Conservation (phyloP, 73 alveolate species). For the Breviolum minutum region DNA sequence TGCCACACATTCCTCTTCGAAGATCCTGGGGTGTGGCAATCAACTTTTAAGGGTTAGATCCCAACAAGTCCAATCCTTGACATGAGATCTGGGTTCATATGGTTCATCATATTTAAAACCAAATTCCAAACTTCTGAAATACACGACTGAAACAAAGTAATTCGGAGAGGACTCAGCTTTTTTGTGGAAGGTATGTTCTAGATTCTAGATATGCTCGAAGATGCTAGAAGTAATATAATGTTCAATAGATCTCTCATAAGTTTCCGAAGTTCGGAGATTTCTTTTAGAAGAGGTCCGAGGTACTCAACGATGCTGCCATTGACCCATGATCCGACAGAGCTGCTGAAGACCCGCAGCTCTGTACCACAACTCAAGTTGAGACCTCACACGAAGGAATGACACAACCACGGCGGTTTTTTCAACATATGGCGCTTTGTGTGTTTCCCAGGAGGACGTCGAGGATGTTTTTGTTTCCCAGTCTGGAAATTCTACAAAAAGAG, state of each 20-base stretch:
- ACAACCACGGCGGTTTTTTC: neutral
- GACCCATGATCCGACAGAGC: constrained; percentile 66
- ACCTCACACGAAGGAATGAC: neutral
- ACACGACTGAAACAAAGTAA: too few relatives aligned
- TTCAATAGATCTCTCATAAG: neutral
- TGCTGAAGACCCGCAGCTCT: constrained; percentile 59
- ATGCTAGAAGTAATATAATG: neutral
- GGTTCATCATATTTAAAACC: neutral
- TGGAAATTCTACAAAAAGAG: too few relatives aligned
- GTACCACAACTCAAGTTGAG: constrained; percentile 3
- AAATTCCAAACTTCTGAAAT: too few relatives aligned
- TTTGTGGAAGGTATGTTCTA: neutral
- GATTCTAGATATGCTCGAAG: neutral
- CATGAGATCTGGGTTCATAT: neutral
- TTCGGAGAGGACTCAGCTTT: too few relatives aligned
- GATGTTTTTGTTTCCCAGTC: too few relatives aligned
- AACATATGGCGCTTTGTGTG: neutral
- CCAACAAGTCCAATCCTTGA: too few relatives aligned
- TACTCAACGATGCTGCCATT: constrained; percentile 27
- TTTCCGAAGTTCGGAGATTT: neutral
- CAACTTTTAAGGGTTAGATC: too few relatives aligned
- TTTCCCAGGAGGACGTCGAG: neutral
- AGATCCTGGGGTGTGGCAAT: constrained; percentile 31
- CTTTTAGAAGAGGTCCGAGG: neutral
- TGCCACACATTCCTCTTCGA: constrained; percentile 72